Base-by-base conservation (phyloP, 495 filamentous ascomycete genomes). In the Neurospora sp. region DNA sequence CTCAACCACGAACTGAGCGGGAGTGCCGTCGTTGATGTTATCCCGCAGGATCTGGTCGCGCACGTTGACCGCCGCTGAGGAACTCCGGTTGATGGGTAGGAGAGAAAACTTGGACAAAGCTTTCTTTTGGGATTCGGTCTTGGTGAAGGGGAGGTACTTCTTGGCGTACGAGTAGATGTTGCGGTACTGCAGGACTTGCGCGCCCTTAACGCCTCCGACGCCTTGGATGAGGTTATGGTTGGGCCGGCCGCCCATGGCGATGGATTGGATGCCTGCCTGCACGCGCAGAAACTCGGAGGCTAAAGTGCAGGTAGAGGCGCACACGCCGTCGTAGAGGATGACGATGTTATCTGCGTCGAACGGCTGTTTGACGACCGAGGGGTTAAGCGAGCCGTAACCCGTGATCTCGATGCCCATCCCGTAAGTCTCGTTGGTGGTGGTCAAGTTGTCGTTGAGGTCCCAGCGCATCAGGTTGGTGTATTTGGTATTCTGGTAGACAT, bases 281-380 rank as follows among this genome's bases (percentile, higher is more conserved):
- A 84, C 78, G 5, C 85, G 84, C 83, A 90, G 84, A 20, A 89
- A 81, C 73, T 89, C 85, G 31, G 82, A 80, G 77, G 90, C 90
- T 75, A 89, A 82, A 8, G 86, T 84, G 78, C 89, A 91, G 16
- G 89, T 90, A 8, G 87, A 89, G 16, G 86, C 86, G 77, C 89
- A 91, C 76, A 85, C 85, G 74, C 89, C 89, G 76, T 91, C 89
- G 72, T 77, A 76, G 39, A 77, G 69, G 70, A 77, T 70, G 39
- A 79, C 71, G 70, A 78, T 78, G 49, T 79, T 70, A 16, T 72
- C 73, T 0, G 75, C 38, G 3, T 39, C 78, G 66, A 86, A 86
- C 1, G 84, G 85, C 40, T 84, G 84, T 31, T 31, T 31, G 31
- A 84, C 81, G 69, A 84, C 85, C 14, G 74, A 66, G 14, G 54